Percentiles rank a stretch among this genome's conserved stretches.
Evolutionary conservation across 2,329 filamentous ascomycete species (phyloP).

Genomic region (Cordyceps pruinosa): DNA sequence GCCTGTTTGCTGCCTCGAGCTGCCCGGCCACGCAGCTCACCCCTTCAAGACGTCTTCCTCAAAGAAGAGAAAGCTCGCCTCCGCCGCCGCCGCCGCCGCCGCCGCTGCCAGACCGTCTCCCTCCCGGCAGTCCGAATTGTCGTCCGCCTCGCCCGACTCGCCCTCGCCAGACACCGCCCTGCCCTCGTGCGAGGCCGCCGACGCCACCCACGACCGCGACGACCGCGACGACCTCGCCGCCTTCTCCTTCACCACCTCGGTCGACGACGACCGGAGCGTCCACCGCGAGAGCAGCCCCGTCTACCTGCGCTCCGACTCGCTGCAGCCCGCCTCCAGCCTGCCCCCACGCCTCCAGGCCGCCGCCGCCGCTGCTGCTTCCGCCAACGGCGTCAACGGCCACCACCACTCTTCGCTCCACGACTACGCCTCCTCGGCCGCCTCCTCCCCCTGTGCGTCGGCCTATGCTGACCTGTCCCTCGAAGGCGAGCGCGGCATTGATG

Average conservation of each 20-base stretch:
- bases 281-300: slow-evolving; percentile 28
- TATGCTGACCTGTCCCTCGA: slow-evolving; percentile 52
- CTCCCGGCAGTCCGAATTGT: slow-evolving; percentile 34
- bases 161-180: slow-evolving; percentile 39
- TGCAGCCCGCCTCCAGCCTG: slow-evolving; percentile 41
- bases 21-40: slow-evolving; percentile 54
- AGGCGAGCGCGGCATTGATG: slow-evolving; percentile 45
- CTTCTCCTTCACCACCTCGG: slow-evolving; percentile 41
- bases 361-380: slow-evolving; percentile 21
- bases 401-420: slow-evolving; percentile 32
- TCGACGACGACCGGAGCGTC: not conserved
- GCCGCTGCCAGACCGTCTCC: slow-evolving; percentile 41
- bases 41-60: slow-evolving; percentile 63
- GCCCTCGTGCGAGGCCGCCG: slow-evolving; percentile 45
- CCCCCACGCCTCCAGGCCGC: slow-evolving; percentile 44
- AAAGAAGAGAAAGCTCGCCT: slow-evolving; percentile 65
- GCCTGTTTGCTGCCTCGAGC: slow-evolving; percentile 35
- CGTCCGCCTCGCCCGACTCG: not conserved
- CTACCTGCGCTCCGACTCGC: slow-evolving; percentile 36
- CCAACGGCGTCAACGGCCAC: slow-evolving; percentile 19
- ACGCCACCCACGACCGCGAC: slow-evolving; percentile 36
- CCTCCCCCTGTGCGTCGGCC: slow-evolving; percentile 48
- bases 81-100: no score
- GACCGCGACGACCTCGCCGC: slow-evolving; percentile 37
- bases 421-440: slow-evolving; percentile 48